These are phyloP conservation scores for Tricholoma furcatifolium DNA, from an alignment of 768 basidiomycete species.

Conservation along the genomic window DNA sequence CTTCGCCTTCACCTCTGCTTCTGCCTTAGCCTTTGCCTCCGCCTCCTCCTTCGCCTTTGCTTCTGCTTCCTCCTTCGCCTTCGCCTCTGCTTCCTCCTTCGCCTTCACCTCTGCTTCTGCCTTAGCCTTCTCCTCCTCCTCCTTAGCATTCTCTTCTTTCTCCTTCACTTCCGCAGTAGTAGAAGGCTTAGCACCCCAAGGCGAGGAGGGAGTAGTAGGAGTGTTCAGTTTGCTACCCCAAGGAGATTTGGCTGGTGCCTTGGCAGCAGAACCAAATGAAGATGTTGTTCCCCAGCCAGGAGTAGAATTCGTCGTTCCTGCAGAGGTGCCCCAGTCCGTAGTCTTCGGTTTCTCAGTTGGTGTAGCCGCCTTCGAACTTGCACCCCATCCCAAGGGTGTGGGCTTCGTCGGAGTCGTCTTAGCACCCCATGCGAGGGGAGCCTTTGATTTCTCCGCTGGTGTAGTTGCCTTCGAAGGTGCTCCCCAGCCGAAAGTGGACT, in stretches of 20 bases:
- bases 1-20: conserved; percentile 6
- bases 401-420: no score
- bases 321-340: conserved; percentile 10
- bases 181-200: conserved; percentile 14
- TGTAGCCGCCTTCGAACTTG: conserved; percentile 6
- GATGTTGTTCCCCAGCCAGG: conserved; percentile 6
- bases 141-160: background rate
- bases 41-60: background rate
- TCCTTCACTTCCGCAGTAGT: conserved; percentile 1
- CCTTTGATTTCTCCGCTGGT: conserved; percentile 3
- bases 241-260: conserved; percentile 5
- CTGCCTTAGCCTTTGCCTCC: background rate
- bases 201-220: conserved; percentile 6
- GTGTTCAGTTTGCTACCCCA: conserved; percentile 14
- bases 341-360: conserved; percentile 6
- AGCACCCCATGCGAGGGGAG: conserved; percentile 5
- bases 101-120: background rate
- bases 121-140: background rate
- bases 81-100: conserved; percentile 4
- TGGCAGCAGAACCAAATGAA: conserved; percentile 9
- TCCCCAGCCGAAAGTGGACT: background rate
- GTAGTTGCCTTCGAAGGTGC: background rate
- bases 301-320: conserved; percentile 4
- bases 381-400: conserved; percentile 7
- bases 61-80: background rate